Conservation (phyloP, 345 rosid species). For the Hirschfeldia incana region DNA sequence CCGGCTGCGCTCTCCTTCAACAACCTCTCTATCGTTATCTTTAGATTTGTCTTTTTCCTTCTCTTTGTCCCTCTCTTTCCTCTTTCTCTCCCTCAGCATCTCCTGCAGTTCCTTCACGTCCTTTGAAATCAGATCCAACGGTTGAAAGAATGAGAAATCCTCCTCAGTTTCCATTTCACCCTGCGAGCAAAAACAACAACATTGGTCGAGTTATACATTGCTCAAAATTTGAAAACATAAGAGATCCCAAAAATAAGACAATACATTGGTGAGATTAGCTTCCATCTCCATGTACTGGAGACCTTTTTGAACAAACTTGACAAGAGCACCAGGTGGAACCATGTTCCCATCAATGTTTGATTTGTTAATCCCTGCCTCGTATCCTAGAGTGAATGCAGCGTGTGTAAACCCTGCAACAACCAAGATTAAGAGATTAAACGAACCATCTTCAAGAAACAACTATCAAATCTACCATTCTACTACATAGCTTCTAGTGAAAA, state of each 20-base stretch:
- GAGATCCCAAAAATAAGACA: conserved; percentile 9
- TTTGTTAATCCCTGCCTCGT: conserved; percentile 90
- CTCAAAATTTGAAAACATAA: neutral
- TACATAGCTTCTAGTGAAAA: neutral
- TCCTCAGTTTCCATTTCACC: conserved; percentile 78
- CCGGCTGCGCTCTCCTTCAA: conserved; percentile 55
- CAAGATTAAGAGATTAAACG: neutral
- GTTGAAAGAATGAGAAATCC: conserved; percentile 95
- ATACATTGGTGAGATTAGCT: conserved; percentile 82
- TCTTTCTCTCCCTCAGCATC: conserved; percentile 77
- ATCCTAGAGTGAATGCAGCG: conserved; percentile 86
- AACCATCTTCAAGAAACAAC: neutral
- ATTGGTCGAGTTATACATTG: neutral
- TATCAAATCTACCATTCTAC: neutral
- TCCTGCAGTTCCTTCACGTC: conserved; percentile 75
- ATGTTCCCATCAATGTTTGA: conserved; percentile 84
- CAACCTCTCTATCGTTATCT: conserved; percentile 51
- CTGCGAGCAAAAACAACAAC: conserved; percentile 42
- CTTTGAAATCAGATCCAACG: conserved; percentile 92
- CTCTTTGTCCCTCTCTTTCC: conserved; percentile 67
- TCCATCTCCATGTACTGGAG: conserved; percentile 99
- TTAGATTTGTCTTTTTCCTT: conserved; percentile 57
- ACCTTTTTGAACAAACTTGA: conserved; percentile 88
- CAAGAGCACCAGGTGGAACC: conserved; percentile 96
- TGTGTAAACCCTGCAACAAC: conserved; percentile 72